These are phyloP conservation scores for Letharia columbiana DNA, from an alignment of 495 filamentous ascomycete species.

Conservation along the genomic window DNA sequence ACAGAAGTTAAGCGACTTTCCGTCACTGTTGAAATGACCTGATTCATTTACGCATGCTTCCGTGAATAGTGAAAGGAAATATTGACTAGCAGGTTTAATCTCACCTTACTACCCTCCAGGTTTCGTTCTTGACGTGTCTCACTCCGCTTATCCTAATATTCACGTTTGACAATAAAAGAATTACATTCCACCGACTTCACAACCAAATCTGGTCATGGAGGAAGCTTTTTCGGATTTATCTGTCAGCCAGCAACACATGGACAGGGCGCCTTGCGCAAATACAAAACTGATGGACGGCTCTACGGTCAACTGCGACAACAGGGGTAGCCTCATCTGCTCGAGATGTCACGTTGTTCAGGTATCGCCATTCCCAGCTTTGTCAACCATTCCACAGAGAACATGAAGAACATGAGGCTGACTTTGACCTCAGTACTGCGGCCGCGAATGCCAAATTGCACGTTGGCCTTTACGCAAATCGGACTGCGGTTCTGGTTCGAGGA, in stretches of 20 bases:
- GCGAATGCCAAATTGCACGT: background rate
- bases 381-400: background rate
- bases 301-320: background rate
- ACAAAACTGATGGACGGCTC: background rate
- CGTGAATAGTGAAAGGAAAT: background rate
- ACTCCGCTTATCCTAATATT: background rate
- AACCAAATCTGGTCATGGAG: background rate
- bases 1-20: too few species aligned
- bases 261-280: background rate
- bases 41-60: background rate
- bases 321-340: background rate
- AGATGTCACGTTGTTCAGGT: background rate
- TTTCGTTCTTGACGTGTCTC: background rate
- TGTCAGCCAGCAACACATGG: background rate
- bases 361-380: background rate
- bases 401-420: background rate
- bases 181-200: background rate
- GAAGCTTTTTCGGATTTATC: background rate
- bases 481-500: background rate
- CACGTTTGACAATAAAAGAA: background rate
- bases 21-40: background rate
- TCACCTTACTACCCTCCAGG: background rate
- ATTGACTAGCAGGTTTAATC: background rate
- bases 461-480: background rate
- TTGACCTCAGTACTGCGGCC: background rate